Conservation (phyloP, 2,329 filamentous ascomycete species). For the Chalara sp. region DNA sequence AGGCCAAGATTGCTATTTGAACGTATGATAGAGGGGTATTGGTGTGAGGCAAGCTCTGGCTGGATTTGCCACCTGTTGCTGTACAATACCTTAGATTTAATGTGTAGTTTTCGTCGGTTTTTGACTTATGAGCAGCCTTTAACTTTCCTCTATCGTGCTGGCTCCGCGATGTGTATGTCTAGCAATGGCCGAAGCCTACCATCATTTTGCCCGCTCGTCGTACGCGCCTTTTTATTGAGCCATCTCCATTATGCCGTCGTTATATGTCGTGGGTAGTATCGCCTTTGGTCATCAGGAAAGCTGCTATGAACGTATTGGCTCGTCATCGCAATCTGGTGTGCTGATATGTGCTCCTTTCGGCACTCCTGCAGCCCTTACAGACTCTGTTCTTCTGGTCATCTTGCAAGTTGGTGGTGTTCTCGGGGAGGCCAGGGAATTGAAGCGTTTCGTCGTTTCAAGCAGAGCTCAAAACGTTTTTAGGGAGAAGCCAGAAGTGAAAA, state of each 20-base stretch:
- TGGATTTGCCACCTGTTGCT: not conserved
- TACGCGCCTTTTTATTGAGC: too few species aligned
- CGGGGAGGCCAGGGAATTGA: too few species aligned
- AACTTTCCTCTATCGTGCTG: constrained; percentile 4
- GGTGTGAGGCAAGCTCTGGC: not conserved
- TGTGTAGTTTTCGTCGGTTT: constrained; percentile 4
- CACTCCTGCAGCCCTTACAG: constrained; percentile 1
- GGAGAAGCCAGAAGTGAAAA: too few species aligned
- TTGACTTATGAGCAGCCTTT: constrained; percentile 2
- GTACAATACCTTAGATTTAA: constrained; percentile 6
- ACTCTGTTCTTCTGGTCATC: too few species aligned
- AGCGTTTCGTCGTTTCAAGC: too few species aligned
- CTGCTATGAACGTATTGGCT: not conserved
- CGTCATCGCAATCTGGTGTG: not conserved
- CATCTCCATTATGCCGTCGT: constrained; percentile 2
- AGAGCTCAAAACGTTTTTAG: too few species aligned
- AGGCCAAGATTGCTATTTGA: constrained; percentile 1
- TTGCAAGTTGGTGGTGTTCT: too few species aligned
- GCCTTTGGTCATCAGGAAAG: not conserved
- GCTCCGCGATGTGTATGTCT: too few species aligned
- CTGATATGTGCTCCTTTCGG: not conserved
- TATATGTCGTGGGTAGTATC: constrained; percentile 4
- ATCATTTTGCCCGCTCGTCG: constrained; percentile 1
- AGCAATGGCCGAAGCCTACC: not conserved
- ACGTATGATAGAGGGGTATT: not conserved